Conservation (phyloP, 371 early-diverging fungal species). For the Apophysomyces trapeziformis region DNA sequence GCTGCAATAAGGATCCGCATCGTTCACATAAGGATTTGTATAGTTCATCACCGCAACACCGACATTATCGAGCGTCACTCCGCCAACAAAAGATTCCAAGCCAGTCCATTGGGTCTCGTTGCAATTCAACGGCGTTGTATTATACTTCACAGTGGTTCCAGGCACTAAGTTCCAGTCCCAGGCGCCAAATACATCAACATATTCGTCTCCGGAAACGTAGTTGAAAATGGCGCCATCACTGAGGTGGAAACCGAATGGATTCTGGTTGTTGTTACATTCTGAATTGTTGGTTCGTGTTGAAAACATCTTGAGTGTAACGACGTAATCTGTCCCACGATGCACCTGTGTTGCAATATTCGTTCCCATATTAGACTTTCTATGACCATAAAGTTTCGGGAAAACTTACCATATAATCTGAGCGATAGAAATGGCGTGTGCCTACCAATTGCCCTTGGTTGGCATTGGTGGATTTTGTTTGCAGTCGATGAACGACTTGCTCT, state of each 20-base stretch:
- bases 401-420: constrained; percentile 38
- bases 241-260: constrained; percentile 36
- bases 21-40: constrained; percentile 23
- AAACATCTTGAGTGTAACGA: constrained; percentile 34
- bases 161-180: constrained; percentile 43
- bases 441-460: constrained; percentile 40
- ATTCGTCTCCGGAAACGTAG: constrained; percentile 33
- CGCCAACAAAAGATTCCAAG: constrained; percentile 32
- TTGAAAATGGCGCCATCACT: constrained; percentile 35
- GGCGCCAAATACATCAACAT: constrained; percentile 30
- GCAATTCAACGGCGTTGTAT: constrained; percentile 27
- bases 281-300: constrained; percentile 33
- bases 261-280: constrained; percentile 37
- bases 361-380: neutral
- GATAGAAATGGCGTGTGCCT: constrained; percentile 38
- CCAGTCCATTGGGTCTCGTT: constrained; percentile 27
- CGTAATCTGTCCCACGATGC: constrained; percentile 11
- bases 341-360: neutral
- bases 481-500: neutral
- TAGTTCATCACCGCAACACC: constrained; percentile 41
- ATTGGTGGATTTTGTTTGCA: neutral
- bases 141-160: constrained; percentile 37
- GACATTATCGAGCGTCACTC: constrained; percentile 13
- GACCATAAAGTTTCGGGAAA: neutral
- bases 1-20: constrained; percentile 5